Base-by-base conservation (phyloP, 805 yeast genomes). In the Wickerhamiella nectarea region DNA sequence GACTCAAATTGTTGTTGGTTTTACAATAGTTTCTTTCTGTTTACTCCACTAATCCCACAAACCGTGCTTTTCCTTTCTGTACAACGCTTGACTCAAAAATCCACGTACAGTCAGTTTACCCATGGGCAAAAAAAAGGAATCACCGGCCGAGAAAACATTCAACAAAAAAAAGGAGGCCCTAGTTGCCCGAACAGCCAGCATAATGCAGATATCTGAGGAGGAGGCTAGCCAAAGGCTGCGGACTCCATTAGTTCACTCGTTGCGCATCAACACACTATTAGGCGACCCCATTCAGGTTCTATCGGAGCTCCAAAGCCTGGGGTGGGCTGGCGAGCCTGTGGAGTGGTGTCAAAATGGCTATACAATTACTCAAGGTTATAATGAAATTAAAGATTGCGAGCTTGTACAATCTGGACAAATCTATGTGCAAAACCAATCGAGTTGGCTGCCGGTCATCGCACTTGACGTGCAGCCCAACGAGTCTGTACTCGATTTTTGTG, bases 401-500 rank as follows among this genome's bases (percentile, higher is more conserved):
- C 38, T 40, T 4, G 43, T 40, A 2, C 38, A 33, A 9, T 17
- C 21, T 4, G 43, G 43, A 6, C 25, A 40, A 14, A 40, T 40
- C 9, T 40, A 40, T 25, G 9, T 40, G 4, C 43, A 40, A 18
- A 40, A 40, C 17, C 38, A 24, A n/a, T 40, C 43, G 14, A 40
- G 43, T 34, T 40, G 43, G 43, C 33, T 40, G 19, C 43, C 43
- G 12, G 43, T 40, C 10, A 26, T 40, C 8, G n/a, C 43, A 7
- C 38, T 40, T 2, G 43, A 40, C 12, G 33, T 34, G 21, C 38
- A 40, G 29, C 43, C 43, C 12, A 33, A 29, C 3, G 43, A 40
- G 6, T 19, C 21, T 10, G 38, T 40, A 4, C 33, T 91, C 34
- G 98, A 91, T 63, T 80, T 95, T 1, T 87, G 96, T 63, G 87